Percentiles rank a stretch among this genome's conserved stretches.
These are phyloP conservation scores for Plenodomus biglobosus DNA, from an alignment of 2,329 filamentous ascomycete genomes.

Conservation along the genomic window DNA sequence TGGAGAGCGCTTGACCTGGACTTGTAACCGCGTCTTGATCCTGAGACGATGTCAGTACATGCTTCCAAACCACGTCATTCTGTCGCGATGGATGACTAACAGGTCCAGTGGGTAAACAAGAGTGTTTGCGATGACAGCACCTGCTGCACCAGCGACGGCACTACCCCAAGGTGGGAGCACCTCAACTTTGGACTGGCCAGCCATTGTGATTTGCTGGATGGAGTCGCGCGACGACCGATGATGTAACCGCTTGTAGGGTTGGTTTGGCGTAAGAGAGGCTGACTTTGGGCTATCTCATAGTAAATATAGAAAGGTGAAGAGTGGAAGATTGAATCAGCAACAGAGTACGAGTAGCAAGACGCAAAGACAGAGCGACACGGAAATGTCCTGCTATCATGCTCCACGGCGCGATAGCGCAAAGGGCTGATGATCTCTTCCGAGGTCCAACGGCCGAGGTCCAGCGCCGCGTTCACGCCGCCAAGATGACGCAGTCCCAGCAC, in stretches of 20 bases:
- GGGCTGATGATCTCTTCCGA: slow-evolving; percentile 39
- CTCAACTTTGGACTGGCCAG: slow-evolving; percentile 63
- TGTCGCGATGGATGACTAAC: slow-evolving; percentile 55
- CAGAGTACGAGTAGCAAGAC: not conserved
- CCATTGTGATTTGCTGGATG: slow-evolving; percentile 45
- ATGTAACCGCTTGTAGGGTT: slow-evolving; percentile 20
- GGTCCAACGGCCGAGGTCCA: slow-evolving; percentile 40
- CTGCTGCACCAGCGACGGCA: slow-evolving; percentile 87
- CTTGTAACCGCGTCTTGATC: slow-evolving; percentile 94
- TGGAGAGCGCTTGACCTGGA: slow-evolving; percentile 72
- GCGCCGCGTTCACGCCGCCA: slow-evolving; percentile 5
- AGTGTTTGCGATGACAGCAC: slow-evolving; percentile 91
- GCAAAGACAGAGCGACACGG: slow-evolving; percentile 17
- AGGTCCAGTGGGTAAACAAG: slow-evolving; percentile 96
- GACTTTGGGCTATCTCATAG: slow-evolving; percentile 27
- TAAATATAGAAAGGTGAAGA: slow-evolving; percentile 2
- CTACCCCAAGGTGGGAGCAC: slow-evolving; percentile 87
- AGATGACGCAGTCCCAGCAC: slow-evolving; percentile 8
- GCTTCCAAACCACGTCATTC: not conserved
- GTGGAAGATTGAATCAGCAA: not conserved
- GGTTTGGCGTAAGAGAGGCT: slow-evolving; percentile 12
- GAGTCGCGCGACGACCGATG: slow-evolving; percentile 13
- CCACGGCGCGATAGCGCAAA: slow-evolving; percentile 28
- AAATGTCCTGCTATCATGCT: slow-evolving; percentile 15
- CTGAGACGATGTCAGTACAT: slow-evolving; percentile 50